phyloP scores from a whole-genome alignment of 176 grass and related monocot species.

The Hyparrhenia diplandra region DNA sequence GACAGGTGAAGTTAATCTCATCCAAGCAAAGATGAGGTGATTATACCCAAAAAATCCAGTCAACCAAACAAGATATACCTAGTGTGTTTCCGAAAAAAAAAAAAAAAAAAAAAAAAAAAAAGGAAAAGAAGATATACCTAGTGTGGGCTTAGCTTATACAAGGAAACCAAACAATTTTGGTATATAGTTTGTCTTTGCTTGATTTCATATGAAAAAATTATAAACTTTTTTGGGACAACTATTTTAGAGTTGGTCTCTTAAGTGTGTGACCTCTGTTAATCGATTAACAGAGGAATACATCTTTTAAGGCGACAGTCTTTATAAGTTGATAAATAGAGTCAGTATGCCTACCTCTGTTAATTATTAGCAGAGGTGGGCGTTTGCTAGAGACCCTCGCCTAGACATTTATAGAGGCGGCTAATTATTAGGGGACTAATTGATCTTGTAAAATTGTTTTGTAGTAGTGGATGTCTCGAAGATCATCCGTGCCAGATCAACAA shows the following conservation, averaged over 20 bases:
- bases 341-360: neutral
- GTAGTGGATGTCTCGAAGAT: neutral
- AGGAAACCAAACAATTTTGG: neutral
- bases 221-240: neutral
- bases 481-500: no score
- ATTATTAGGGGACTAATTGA: neutral
- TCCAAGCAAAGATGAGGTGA: neutral
- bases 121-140: no score
- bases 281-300: neutral
- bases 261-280: neutral
- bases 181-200: neutral
- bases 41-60: neutral
- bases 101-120: no score
- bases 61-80: neutral
- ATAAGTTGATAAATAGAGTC: neutral
- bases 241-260: neutral
- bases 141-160: neutral
- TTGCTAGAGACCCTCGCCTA: neutral
- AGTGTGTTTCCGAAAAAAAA: no score
- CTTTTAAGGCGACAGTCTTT: neutral
- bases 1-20: neutral
- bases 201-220: neutral
- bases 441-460: neutral
- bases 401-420: neutral
- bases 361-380: neutral